These are phyloP conservation scores for Tephrocybe sp. DNA, from an alignment of 768 basidiomycete species.

Conservation along the genomic window DNA sequence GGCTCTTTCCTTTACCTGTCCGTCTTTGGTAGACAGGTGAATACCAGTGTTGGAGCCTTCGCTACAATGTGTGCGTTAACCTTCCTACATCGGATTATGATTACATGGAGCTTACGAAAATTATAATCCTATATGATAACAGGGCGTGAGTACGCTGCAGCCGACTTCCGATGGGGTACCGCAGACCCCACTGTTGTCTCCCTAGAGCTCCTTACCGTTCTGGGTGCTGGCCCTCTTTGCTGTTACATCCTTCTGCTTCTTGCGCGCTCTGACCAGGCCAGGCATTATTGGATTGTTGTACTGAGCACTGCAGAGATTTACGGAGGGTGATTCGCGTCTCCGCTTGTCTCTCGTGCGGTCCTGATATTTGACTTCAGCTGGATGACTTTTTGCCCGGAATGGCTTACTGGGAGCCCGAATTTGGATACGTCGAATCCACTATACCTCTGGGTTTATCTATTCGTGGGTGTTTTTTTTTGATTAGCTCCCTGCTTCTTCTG, in stretches of 20 bases:
- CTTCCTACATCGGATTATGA: neutral
- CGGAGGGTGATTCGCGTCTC: slow-evolving; percentile 52
- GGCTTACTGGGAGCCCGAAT: slow-evolving; percentile 74
- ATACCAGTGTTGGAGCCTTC: slow-evolving; percentile 64
- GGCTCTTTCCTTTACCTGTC: slow-evolving; percentile 82
- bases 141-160: slow-evolving; percentile 84
- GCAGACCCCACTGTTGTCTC: slow-evolving; percentile 81
- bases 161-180: slow-evolving; percentile 81
- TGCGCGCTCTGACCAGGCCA: slow-evolving; percentile 59
- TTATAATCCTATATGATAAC: neutral
- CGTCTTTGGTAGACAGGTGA: slow-evolving; percentile 70
- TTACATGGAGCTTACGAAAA: neutral
- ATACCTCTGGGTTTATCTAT: slow-evolving; percentile 79
- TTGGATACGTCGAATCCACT: slow-evolving; percentile 70
- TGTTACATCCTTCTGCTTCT: slow-evolving; percentile 72
- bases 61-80: slow-evolving; percentile 70
- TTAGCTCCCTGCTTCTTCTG: neutral
- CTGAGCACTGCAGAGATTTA: slow-evolving; percentile 77
- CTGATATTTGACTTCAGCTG: slow-evolving; percentile 40
- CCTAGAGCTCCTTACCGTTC: slow-evolving; percentile 81
- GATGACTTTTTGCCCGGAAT: slow-evolving; percentile 92
- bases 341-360: neutral
- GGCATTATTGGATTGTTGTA: slow-evolving; percentile 81
- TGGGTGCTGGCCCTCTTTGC: slow-evolving; percentile 74
- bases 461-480: slow-evolving; percentile 51